Conservation (phyloP, 2,329 filamentous ascomycete species). For the Aspergillus ibericus region DNA sequence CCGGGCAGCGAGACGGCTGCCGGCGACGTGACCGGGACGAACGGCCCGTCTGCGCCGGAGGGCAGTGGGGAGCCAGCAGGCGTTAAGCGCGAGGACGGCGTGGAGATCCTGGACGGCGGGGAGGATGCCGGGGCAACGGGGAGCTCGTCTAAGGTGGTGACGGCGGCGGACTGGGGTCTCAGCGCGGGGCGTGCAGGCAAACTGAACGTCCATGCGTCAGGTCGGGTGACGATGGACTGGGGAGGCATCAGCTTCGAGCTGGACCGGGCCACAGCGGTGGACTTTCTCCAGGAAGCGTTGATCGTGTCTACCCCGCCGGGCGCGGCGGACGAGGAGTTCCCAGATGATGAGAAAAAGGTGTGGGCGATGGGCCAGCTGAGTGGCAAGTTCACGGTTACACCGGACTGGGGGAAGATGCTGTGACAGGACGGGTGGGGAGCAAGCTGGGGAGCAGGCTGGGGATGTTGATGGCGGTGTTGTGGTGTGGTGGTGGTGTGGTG, state of each 20-base stretch:
- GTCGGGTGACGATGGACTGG: slow-evolving; percentile 63
- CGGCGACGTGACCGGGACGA: slow-evolving; percentile 6
- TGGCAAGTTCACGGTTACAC: slow-evolving; percentile 64
- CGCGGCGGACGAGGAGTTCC: slow-evolving; percentile 20
- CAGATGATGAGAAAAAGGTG: slow-evolving; percentile 43
- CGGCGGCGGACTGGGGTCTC: slow-evolving; percentile 44
- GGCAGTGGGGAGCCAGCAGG: not conserved
- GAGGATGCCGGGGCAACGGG: slow-evolving; percentile 13
- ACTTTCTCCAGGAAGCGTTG: slow-evolving; percentile 63
- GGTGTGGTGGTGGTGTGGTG: not conserved
- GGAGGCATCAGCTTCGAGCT: slow-evolving; percentile 61
- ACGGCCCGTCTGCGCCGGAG: not conserved
- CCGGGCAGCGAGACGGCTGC: slow-evolving; percentile 24
- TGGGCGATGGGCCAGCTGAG: slow-evolving; percentile 63
- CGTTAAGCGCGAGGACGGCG: slow-evolving; percentile 34
- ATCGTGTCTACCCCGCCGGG: slow-evolving; percentile 34
- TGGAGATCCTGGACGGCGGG: slow-evolving; percentile 28
- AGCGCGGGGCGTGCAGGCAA: slow-evolving; percentile 60
- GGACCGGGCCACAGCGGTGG: slow-evolving; percentile 55
- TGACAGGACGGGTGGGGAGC: slow-evolving; percentile 16
- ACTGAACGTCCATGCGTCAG: slow-evolving; percentile 61
- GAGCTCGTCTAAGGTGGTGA: slow-evolving; percentile 36
- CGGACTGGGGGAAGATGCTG: slow-evolving; percentile 58
- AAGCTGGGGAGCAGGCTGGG: not conserved
- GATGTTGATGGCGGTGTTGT: not conserved